Evolutionary conservation across 2,329 filamentous ascomycete species (phyloP).

Genomic region (Tothia fuscella): DNA sequence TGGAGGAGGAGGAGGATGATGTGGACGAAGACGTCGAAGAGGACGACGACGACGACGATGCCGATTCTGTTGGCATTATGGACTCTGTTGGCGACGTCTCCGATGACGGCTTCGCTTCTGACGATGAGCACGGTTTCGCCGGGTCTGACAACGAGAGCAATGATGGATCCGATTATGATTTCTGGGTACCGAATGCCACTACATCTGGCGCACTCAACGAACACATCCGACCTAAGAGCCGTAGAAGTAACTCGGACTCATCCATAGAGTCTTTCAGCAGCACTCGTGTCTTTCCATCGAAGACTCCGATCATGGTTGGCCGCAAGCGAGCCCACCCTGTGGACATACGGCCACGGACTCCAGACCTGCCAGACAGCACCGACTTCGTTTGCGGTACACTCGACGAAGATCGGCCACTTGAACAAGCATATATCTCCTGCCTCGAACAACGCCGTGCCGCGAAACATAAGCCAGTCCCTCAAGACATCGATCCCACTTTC

Average conservation of each 20-base stretch:
- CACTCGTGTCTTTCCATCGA: slow-evolving; percentile 14
- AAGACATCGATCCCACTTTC: slow-evolving; percentile 96
- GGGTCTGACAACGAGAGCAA: slow-evolving; percentile 58
- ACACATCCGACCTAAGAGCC: slow-evolving; percentile 32
- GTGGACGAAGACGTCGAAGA: slow-evolving; percentile 32
- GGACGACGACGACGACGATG: slow-evolving; percentile 20
- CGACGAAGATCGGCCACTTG: slow-evolving; percentile 88
- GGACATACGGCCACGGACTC: slow-evolving; percentile 55
- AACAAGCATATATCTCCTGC: slow-evolving; percentile 82
- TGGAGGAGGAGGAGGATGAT: slow-evolving; percentile 54
- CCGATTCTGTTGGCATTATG: slow-evolving; percentile 19
- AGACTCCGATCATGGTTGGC: slow-evolving; percentile 12
- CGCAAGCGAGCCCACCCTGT: slow-evolving; percentile 33
- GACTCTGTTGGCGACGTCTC: slow-evolving; percentile 23
- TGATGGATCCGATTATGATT: slow-evolving; percentile 50
- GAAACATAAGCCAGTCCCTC: slow-evolving; percentile 75
- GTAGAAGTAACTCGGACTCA: slow-evolving; percentile 39
- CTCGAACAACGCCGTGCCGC: slow-evolving; percentile 69
- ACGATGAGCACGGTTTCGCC: slow-evolving; percentile 62
- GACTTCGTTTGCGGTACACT: slow-evolving; percentile 98
- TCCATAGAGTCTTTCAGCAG: slow-evolving; percentile 41
- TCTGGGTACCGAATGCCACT: slow-evolving; percentile 47
- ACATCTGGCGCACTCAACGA: slow-evolving; percentile 44
- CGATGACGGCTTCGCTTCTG: slow-evolving; percentile 66
- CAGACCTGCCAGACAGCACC: slow-evolving; percentile 88